Evolutionary conservation across 768 basidiomycete genomes (phyloP).

Genomic region (Basidioascus undulatus): DNA sequence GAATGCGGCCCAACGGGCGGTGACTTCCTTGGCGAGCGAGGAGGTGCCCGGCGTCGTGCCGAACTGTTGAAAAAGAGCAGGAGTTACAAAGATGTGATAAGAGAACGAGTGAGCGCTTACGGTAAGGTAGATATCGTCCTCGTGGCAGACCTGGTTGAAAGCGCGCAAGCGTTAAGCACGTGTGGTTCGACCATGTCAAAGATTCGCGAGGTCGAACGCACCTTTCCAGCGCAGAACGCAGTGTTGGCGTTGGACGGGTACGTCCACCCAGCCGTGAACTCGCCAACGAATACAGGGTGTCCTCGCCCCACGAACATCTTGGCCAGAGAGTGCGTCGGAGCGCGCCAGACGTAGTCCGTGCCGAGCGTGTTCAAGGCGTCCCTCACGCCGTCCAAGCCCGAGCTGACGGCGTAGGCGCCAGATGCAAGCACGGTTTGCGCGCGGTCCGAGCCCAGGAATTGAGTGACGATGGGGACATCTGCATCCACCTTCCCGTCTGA

Average conservation of each 20-base stretch:
- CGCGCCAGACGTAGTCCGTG: constrained; percentile 47
- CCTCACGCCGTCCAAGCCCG: constrained; percentile 27
- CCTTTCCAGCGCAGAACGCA: constrained; percentile 28
- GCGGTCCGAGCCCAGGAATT: constrained; percentile 27
- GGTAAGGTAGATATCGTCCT: constrained; percentile 57
- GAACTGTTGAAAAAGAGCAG: constrained; percentile 16
- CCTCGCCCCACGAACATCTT: background rate
- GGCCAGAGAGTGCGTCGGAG: background rate
- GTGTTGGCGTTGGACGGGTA: constrained; percentile 39
- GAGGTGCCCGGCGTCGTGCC: constrained; percentile 39
- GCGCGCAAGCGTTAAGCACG: too few relatives aligned
- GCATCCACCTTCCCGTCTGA: too few relatives aligned
- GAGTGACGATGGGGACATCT: constrained; percentile 21
- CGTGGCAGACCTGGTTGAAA: constrained; percentile 46
- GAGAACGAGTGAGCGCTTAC: constrained; percentile 20
- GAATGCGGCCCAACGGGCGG: constrained; percentile 41
- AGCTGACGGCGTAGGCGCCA: constrained; percentile 23
- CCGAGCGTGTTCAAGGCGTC: constrained; percentile 32
- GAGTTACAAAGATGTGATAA: background rate
- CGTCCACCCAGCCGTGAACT: constrained; percentile 40
- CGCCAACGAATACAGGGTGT: constrained; percentile 40
- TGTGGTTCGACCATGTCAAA: too few relatives aligned
- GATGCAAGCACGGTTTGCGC: constrained; percentile 26
- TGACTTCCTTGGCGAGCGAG: constrained; percentile 35
- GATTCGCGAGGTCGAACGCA: too few relatives aligned